phyloP scores from a whole-genome alignment of 768 basidiomycete species.

The Russula foetens region DNA sequence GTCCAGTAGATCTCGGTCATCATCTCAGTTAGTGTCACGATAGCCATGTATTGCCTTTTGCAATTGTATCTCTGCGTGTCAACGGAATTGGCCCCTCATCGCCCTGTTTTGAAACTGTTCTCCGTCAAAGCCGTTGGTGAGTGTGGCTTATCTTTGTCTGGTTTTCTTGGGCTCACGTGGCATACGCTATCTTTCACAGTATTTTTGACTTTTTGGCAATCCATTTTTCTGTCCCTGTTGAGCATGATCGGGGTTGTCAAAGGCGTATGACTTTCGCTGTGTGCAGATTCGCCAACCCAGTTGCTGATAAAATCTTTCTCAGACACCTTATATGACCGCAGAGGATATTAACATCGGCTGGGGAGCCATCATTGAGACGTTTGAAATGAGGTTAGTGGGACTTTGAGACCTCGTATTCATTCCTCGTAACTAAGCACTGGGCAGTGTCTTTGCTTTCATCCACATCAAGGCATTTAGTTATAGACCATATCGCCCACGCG shows the following conservation, averaged over 20 bases:
- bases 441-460: constrained; percentile 57
- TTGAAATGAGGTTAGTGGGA: constrained; percentile 62
- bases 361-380: constrained; percentile 56
- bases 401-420: constrained; percentile 5
- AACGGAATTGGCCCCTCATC: constrained; percentile 44
- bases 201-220: constrained; percentile 75
- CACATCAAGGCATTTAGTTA: constrained; percentile 71
- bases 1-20: constrained; percentile 43
- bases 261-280: constrained; percentile 35
- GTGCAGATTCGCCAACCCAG: not conserved
- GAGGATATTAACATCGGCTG: constrained; percentile 67
- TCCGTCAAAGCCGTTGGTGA: constrained; percentile 65
- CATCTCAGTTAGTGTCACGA: constrained; percentile 61
- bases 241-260: constrained; percentile 53
- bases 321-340: constrained; percentile 65
- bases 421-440: not conserved
- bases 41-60: constrained; percentile 73
- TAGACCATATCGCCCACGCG: constrained; percentile 41
- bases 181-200: constrained; percentile 30
- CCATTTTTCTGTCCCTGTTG: constrained; percentile 48
- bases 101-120: constrained; percentile 60
- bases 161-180: not conserved
- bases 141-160: constrained; percentile 17
- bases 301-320: not conserved
- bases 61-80: constrained; percentile 60